These are phyloP conservation scores for Rhexocercosporidium sp. DNA, from an alignment of 2,329 filamentous ascomycete genomes.

Conservation along the genomic window DNA sequence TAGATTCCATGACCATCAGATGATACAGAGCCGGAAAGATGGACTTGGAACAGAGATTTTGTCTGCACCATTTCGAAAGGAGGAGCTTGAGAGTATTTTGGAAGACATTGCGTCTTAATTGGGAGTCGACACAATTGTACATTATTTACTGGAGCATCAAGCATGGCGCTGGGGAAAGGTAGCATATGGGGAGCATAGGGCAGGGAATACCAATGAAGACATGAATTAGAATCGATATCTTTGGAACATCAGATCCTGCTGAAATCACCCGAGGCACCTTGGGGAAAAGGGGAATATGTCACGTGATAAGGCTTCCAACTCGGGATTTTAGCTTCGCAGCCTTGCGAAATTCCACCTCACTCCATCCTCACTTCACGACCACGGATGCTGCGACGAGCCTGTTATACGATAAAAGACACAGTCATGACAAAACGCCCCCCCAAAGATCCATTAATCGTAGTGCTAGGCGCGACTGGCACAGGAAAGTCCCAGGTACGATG, in stretches of 20 bases:
- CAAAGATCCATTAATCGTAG: slow-evolving; percentile 70
- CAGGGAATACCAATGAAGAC: background rate
- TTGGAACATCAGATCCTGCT: background rate
- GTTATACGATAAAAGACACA: slow-evolving; percentile 20
- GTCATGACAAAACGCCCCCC: slow-evolving; percentile 44
- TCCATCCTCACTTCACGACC: background rate
- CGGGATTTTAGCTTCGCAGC: background rate
- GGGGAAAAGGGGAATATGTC: too few species aligned
- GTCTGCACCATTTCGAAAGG: slow-evolving; percentile 82
- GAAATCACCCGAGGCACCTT: background rate
- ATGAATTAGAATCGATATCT: background rate
- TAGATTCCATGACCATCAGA: slow-evolving; percentile 95
- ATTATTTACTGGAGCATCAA: background rate
- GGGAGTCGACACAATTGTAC: background rate
- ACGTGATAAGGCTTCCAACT: slow-evolving; percentile 10
- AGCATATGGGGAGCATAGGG: background rate
- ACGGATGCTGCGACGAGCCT: slow-evolving; percentile 29
- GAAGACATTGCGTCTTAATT: slow-evolving; percentile 66
- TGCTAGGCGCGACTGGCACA: slow-evolving; percentile 90
- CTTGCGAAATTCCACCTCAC: background rate
- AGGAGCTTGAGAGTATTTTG: slow-evolving; percentile 86
- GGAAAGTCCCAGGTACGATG: slow-evolving; percentile 81
- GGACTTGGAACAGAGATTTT: slow-evolving; percentile 83
- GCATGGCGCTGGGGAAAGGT: background rate
- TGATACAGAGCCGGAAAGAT: slow-evolving; percentile 90